A percentile compares a stretch with the other conserved stretches of the same genome.
Evolutionary conservation across 2,329 filamentous ascomycete genomes (phyloP).

Genomic region (Monilinia polystroma): DNA sequence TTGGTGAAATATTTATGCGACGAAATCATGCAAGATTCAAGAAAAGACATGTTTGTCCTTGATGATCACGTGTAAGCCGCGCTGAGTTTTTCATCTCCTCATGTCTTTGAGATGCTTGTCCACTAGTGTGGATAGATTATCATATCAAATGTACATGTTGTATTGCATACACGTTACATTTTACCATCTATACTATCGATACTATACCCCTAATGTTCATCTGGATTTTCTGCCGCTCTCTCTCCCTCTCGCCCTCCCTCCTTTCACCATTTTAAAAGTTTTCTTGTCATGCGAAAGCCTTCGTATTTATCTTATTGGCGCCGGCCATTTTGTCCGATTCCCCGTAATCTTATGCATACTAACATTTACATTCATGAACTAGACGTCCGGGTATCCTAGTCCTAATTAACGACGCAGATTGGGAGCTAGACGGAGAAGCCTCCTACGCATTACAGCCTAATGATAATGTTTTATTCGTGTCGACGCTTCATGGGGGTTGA

Average conservation of each 20-base stretch:
- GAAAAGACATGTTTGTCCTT: slow-evolving; percentile 86
- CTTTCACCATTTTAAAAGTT: too few relatives aligned
- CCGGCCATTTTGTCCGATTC: slow-evolving; percentile 9
- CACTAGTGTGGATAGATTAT: neutral
- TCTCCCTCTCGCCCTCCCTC: neutral
- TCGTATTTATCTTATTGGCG: slow-evolving; percentile 16
- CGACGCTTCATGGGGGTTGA: slow-evolving; percentile 90
- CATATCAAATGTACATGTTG: neutral
- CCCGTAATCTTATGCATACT: slow-evolving; percentile 19
- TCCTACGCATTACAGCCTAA: slow-evolving; percentile 76
- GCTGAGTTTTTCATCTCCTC: slow-evolving; percentile 28
- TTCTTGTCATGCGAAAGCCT: slow-evolving; percentile 20
- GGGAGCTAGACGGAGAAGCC: slow-evolving; percentile 96
- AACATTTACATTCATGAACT: slow-evolving; percentile 34
- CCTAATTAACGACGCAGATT: slow-evolving; percentile 95
- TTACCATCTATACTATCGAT: too few relatives aligned
- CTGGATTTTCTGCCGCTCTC: neutral
- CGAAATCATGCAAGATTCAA: slow-evolving; percentile 78
- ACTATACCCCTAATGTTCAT: slow-evolving; percentile 19
- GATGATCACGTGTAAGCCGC: slow-evolving; percentile 77
- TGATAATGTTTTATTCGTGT: slow-evolving; percentile 94
- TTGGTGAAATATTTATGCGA: slow-evolving; percentile 78
- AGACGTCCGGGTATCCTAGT: slow-evolving; percentile 95
- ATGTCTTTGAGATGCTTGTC: slow-evolving; percentile 14
- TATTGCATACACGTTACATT: neutral